Conservation (phyloP, 1,284 basidiomycete genomes). For the Vanrija pseudolonga region DNA sequence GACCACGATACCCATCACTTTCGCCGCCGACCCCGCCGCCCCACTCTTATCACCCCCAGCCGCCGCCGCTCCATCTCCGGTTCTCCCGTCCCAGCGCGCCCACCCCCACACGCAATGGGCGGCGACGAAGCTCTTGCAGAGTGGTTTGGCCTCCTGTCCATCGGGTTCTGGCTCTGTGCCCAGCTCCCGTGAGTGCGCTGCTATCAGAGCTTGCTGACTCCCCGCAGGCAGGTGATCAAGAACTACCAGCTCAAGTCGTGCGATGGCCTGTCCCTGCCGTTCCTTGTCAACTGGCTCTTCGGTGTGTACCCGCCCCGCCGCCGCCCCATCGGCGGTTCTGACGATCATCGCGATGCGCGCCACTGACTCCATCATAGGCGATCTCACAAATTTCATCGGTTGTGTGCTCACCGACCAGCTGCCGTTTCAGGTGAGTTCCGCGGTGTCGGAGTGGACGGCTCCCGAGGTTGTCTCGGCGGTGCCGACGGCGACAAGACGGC, state of each 20-base stretch:
- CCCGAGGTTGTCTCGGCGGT: too few species aligned
- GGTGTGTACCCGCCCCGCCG: slow-evolving; percentile 55
- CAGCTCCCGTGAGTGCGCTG: slow-evolving; percentile 74
- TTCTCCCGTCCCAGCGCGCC: not conserved
- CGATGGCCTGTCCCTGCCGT: slow-evolving; percentile 82
- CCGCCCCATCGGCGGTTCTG: not conserved
- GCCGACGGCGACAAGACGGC: too few species aligned
- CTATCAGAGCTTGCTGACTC: not conserved
- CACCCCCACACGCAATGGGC: not conserved
- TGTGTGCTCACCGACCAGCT: slow-evolving; percentile 86
- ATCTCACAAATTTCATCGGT: slow-evolving; percentile 79
- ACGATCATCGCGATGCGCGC: not conserved
- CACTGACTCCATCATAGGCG: slow-evolving; percentile 57
- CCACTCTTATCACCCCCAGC: not conserved
- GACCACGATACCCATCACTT: not conserved
- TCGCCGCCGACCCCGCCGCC: not conserved
- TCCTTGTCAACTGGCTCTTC: slow-evolving; percentile 82
- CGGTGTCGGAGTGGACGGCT: not conserved
- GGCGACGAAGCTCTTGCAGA: slow-evolving; percentile 3
- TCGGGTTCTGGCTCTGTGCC: slow-evolving; percentile 83
- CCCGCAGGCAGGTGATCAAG: slow-evolving; percentile 68
- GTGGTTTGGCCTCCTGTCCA: slow-evolving; percentile 63
- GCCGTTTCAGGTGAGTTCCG: slow-evolving; percentile 74
- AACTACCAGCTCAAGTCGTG: slow-evolving; percentile 70
- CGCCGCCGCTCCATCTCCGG: not conserved